Evolutionary conservation across 441 rosid genomes (phyloP), one percentile per base, ranked within the genome.

Genomic region (Raphanus hybrid): DNA sequence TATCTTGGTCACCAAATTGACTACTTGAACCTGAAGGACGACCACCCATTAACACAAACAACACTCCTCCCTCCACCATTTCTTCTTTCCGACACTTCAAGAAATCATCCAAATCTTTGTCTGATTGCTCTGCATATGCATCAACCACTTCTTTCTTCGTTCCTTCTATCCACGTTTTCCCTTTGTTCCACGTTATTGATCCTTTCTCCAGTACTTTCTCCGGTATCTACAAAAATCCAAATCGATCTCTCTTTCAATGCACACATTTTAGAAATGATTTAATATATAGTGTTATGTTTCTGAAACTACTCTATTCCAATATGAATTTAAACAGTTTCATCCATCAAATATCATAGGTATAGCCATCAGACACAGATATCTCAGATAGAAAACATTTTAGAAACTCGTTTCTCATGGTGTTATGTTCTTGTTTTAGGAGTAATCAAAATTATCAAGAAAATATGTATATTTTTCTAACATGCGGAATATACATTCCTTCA

Each of bases 91-190:
- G 66, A 81, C 86, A 85, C 26, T 57, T 81, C 29, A 87, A 63
- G 82, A 87, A 87, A 66, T 85, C 75, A 8, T 79, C 79, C 81
- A 85, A 76, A 67, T 87, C 90, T 72, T 81, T 83, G 29, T 85
- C 85, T 15, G 90, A 79, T 70, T 80, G 88, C 70, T 82, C 82
- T n/a, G 85, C 81, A 11, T 77, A 87, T 15, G 90, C 90, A 54
- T 87, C 83, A 8, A 79, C 85, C n/a, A 84, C 90, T 63, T 82
- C 87, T 54, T 77, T 79, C 59, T 77, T 77, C 23, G 87, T 84
- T 70, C 90, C 87, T 14, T 87, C 88, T 3, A 87, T 85, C 90
- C 90, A 87, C 9, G 85, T 86, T 69, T 78, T 84, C 23, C 87
- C 87, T 76, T 75, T 79, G 81, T 87, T 87, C 90, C 88, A 87